Percentiles rank a stretch among this genome's conserved stretches.
phyloP scores from a whole-genome alignment of 2,329 filamentous ascomycete genomes.

The Tolypocladium amazonense region DNA sequence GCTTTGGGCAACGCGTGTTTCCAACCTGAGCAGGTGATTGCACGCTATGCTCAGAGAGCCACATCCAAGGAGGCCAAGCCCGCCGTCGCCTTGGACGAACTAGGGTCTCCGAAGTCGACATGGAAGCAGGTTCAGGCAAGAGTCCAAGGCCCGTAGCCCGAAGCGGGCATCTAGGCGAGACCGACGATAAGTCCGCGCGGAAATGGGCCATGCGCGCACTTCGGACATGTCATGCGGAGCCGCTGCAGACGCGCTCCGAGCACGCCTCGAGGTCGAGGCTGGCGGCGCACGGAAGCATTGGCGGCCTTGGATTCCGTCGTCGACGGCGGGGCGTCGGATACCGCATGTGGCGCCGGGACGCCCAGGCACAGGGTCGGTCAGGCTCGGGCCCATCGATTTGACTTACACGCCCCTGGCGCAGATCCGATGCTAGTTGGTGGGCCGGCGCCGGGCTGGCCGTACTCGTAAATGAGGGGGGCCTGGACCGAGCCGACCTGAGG shows the following conservation, averaged over 20 bases:
- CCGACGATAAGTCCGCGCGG: not conserved
- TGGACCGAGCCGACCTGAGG: not conserved
- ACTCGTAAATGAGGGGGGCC: not conserved
- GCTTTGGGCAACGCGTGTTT: not conserved
- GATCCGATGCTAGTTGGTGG: not conserved
- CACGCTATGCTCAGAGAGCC: not conserved
- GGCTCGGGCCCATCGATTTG: not conserved
- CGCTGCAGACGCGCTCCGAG: not conserved
- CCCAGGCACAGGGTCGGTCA: not conserved
- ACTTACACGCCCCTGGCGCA: not conserved
- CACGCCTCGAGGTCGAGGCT: not conserved
- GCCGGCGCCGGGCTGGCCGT: not conserved
- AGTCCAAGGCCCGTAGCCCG: not conserved
- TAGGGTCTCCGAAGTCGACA: not conserved
- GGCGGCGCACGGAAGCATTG: not conserved
- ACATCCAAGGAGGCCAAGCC: not conserved
- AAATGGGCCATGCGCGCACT: not conserved
- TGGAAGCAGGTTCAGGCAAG: not conserved
- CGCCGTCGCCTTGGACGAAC: not conserved
- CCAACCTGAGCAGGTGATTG: not conserved
- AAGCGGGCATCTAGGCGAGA: not conserved
- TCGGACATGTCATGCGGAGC: not conserved
- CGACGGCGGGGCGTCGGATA: not conserved
- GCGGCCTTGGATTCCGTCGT: not conserved
- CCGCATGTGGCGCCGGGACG: not conserved